phyloP scores from a whole-genome alignment of 345 rosid species.

The Brassica cretica region DNA sequence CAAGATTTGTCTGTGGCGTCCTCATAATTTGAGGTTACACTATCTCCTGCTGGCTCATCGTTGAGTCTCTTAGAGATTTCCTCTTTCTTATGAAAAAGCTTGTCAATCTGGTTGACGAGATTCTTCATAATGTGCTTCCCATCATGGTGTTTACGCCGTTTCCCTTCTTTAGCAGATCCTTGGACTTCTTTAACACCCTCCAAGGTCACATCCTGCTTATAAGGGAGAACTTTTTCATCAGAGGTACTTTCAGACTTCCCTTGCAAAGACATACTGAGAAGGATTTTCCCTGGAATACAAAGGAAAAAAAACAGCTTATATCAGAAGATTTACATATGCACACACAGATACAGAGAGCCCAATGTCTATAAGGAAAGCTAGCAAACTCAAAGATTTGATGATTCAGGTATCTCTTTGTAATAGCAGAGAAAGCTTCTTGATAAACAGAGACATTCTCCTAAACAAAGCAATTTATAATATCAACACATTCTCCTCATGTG shows the following conservation, averaged over 20 bases:
- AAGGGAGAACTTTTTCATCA: slow-evolving; percentile 30
- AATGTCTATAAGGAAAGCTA: background rate
- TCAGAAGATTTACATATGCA: background rate
- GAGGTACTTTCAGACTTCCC: slow-evolving; percentile 45
- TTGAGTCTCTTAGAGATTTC: slow-evolving; percentile 40
- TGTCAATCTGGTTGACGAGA: slow-evolving; percentile 53
- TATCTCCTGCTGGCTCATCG: slow-evolving; percentile 49
- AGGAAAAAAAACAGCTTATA: background rate
- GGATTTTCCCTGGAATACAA: slow-evolving; percentile 66
- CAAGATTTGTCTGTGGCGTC: slow-evolving; percentile 55
- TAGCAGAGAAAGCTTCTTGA: background rate
- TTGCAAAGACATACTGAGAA: slow-evolving; percentile 58
- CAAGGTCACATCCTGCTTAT: slow-evolving; percentile 37
- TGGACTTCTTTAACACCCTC: slow-evolving; percentile 43
- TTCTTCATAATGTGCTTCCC: slow-evolving; percentile 68
- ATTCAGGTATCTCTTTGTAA: slow-evolving; percentile 1
- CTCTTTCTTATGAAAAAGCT: slow-evolving; percentile 59
- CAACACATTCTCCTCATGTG: slow-evolving; percentile 12
- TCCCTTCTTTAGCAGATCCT: slow-evolving; percentile 35
- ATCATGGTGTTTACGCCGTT: slow-evolving; percentile 51
- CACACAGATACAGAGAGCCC: slow-evolving; percentile 8
- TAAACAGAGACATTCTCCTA: background rate
- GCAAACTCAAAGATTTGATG: slow-evolving; percentile 6
- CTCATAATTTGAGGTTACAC: slow-evolving; percentile 58
- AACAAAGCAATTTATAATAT: background rate